These are phyloP conservation scores for Tarenaya hassleriana DNA, from an alignment of 345 rosid species.

Conservation along the genomic window DNA sequence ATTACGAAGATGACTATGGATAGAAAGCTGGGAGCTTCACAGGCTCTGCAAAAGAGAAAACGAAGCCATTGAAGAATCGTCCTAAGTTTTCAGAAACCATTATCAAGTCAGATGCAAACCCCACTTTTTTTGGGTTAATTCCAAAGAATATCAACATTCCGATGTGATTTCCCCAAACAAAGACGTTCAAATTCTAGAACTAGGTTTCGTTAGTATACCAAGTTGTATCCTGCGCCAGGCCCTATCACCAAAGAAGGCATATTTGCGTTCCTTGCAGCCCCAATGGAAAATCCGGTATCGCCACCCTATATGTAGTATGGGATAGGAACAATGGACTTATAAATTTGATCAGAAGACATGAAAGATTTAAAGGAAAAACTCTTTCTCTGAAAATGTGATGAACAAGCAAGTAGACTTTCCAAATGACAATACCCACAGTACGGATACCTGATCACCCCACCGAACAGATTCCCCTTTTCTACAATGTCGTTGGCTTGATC, in stretches of 20 bases:
- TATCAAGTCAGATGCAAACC: no score
- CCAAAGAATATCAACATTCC: neutral
- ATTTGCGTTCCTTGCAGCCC: conserved; percentile 55
- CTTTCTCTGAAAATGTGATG: neutral
- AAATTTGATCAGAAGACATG: neutral
- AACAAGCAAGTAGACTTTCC: neutral
- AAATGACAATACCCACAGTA: neutral
- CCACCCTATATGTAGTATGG: conserved; percentile 36
- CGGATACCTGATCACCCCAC: conserved; percentile 96
- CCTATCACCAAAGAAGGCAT: conserved; percentile 66
- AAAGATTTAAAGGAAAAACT: neutral
- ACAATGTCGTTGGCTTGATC: conserved; percentile 41
- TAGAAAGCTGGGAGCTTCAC: neutral
- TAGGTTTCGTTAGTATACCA: conserved; percentile 47
- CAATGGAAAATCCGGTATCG: conserved; percentile 70
- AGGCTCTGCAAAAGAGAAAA: neutral
- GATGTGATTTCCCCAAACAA: no score
- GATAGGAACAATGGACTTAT: conserved; percentile 1
- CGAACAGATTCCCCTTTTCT: conserved; percentile 61
- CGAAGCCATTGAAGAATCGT: neutral
- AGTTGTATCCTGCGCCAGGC: conserved; percentile 86
- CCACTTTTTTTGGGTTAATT: neutral
- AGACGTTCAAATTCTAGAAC: no score
- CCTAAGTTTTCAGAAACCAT: no score
- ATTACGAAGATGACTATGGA: no score